These are phyloP conservation scores for Jaltomata sinuosa DNA, from an alignment of 257 asterid species.

Conservation along the genomic window DNA sequence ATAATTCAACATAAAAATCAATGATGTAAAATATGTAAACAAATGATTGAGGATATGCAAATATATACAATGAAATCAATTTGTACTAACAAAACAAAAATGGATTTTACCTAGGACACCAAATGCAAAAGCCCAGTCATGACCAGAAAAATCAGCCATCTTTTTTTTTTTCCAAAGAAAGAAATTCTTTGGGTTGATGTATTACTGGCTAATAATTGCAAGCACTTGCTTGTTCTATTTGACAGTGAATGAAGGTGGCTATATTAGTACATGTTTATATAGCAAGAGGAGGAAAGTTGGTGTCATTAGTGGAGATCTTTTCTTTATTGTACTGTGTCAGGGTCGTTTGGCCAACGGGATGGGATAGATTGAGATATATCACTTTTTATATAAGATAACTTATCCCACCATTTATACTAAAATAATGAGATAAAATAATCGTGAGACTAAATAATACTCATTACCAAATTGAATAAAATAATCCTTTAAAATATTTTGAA, in stretches of 20 bases:
- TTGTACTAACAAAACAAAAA: neutral
- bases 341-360: too few relatives aligned
- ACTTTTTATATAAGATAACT: too few relatives aligned
- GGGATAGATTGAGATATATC: too few relatives aligned
- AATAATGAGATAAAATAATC: too few relatives aligned
- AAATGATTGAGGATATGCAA: neutral
- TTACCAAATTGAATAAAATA: too few relatives aligned
- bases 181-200: neutral
- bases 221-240: neutral
- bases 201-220: neutral
- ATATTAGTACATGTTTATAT: neutral
- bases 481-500: too few relatives aligned
- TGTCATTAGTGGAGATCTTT: neutral
- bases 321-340: too few relatives aligned
- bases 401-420: too few relatives aligned
- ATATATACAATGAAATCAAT: neutral
- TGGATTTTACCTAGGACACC: slow-evolving; percentile 4
- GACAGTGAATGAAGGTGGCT: neutral
- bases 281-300: neutral
- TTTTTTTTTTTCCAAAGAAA: neutral
- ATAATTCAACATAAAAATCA: neutral
- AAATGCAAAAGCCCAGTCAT: slow-evolving; percentile 1
- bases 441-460: too few relatives aligned
- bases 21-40: neutral
- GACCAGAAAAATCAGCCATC: slow-evolving; percentile 2